Evolutionary conservation across 352 stramenopile genomes (phyloP).

Genomic region (Phytopythium sindhum): DNA sequence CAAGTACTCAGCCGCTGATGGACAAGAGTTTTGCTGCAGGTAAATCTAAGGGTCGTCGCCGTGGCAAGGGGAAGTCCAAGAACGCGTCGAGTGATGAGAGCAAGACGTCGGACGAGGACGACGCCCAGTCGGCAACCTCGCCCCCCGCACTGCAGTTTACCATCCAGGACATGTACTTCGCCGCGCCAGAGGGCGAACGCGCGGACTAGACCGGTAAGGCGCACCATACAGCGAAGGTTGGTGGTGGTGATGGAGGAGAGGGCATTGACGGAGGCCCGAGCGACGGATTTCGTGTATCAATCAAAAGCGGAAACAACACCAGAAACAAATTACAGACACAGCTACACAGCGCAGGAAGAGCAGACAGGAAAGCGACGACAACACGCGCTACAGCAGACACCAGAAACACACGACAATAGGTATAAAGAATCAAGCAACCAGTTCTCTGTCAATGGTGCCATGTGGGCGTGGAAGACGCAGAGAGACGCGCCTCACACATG

Average conservation of each 20-base stretch:
- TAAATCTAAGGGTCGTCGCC: conserved; percentile 15
- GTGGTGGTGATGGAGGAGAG: background rate
- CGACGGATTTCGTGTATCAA: background rate
- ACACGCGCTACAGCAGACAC: background rate
- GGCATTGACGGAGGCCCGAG: background rate
- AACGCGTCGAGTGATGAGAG: conserved; percentile 22
- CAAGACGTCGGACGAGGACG: conserved; percentile 5
- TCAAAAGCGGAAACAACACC: conserved; percentile 1
- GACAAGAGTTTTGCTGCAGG: background rate
- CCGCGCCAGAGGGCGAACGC: conserved; percentile 30
- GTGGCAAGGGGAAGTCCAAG: conserved; percentile 32
- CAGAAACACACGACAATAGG: conserved; percentile 2
- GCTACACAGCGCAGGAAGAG: background rate
- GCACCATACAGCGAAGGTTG: background rate
- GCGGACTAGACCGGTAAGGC: background rate
- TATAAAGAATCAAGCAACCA: background rate
- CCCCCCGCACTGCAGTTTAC: conserved; percentile 63
- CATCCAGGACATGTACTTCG: conserved; percentile 82
- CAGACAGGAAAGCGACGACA: background rate
- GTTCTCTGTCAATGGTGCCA: background rate
- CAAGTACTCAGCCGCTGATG: background rate
- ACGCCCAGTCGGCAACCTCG: conserved; percentile 9
- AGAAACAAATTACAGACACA: background rate
- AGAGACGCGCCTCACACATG: no score
- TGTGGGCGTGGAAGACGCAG: no score